These are phyloP conservation scores for Plasmodium vinckei DNA, from an alignment of 169 alveolate species.

Conservation along the genomic window DNA sequence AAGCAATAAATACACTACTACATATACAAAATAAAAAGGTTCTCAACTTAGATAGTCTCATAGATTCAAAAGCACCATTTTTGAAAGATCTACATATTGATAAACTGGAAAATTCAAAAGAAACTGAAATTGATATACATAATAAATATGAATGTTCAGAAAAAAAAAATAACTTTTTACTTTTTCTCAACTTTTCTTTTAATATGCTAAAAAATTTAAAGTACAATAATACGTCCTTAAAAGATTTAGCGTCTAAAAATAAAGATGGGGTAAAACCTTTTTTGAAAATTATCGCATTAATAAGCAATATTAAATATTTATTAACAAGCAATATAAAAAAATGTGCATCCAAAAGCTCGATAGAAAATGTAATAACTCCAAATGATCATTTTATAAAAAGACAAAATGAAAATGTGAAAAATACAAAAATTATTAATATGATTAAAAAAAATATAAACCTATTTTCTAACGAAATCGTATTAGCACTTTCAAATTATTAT, in stretches of 20 bases:
- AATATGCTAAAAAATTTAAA: slow-evolving; percentile 35
- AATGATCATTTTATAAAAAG: neutral
- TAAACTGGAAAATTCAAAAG: no score
- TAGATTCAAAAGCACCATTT: slow-evolving; percentile 18
- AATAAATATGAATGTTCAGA: no score
- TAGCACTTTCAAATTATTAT: slow-evolving; percentile 17
- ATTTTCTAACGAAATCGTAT: slow-evolving; percentile 27
- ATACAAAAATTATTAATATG: slow-evolving; percentile 15
- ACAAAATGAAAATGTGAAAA: neutral
- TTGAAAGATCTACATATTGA: neutral
- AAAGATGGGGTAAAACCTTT: slow-evolving; percentile 9
- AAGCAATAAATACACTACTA: slow-evolving; percentile 16
- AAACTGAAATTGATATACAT: neutral
- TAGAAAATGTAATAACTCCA: neutral
- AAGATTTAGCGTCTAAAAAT: neutral
- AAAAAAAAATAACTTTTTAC: slow-evolving; percentile 16
- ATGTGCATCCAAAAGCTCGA: neutral
- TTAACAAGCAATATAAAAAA: slow-evolving; percentile 20
- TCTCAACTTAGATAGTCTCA: slow-evolving; percentile 12
- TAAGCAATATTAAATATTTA: slow-evolving; percentile 45
- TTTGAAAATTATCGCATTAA: slow-evolving; percentile 42
- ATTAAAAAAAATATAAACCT: slow-evolving; percentile 34
- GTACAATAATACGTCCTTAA: slow-evolving; percentile 11
- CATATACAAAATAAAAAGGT: slow-evolving; percentile 1
- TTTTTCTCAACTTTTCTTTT: slow-evolving; percentile 38